Evolutionary conservation across 768 basidiomycete species (phyloP).

Genomic region (Russula virescens): DNA sequence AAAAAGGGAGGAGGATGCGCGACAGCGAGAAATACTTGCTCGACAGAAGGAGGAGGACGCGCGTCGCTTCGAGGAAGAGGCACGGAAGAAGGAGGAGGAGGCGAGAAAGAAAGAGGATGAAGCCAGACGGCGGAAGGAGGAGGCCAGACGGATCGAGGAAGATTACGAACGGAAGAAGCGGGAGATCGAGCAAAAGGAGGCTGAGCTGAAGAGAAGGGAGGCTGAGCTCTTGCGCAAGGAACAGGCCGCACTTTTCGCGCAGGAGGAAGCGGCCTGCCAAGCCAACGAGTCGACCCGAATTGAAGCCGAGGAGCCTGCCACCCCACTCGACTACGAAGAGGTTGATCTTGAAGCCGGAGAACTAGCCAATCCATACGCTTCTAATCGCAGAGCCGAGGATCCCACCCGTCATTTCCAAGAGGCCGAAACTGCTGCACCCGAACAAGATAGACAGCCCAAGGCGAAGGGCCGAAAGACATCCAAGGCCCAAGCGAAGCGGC

Average conservation of each 20-base stretch:
- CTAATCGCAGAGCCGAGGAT: background rate
- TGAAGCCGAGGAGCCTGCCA: background rate
- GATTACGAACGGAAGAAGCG: conserved; percentile 23
- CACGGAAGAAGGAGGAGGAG: conserved; percentile 1
- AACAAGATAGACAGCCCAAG: conserved; percentile 10
- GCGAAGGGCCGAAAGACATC: conserved; percentile 8
- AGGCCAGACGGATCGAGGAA: conserved; percentile 31
- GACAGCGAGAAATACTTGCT: conserved; percentile 28
- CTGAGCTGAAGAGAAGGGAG: conserved; percentile 18
- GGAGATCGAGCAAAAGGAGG: conserved; percentile 20
- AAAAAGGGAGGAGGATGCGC: conserved; percentile 28
- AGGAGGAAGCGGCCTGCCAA: conserved; percentile 4
- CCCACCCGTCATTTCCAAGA: background rate
- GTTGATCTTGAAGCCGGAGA: conserved; percentile 9
- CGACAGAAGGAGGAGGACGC: conserved; percentile 31
- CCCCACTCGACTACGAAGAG: background rate
- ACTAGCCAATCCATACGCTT: background rate
- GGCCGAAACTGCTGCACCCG: background rate
- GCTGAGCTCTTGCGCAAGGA: conserved; percentile 15
- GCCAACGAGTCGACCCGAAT: background rate
- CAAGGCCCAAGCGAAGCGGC: conserved; percentile 19
- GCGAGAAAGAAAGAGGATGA: conserved; percentile 29
- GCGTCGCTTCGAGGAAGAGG: conserved; percentile 32
- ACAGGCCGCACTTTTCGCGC: conserved; percentile 4
- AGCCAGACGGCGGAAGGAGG: conserved; percentile 28